Percentiles rank a stretch among this genome's conserved stretches.
phyloP scores from a whole-genome alignment of 345 rosid genomes.

The Salix caprea region DNA sequence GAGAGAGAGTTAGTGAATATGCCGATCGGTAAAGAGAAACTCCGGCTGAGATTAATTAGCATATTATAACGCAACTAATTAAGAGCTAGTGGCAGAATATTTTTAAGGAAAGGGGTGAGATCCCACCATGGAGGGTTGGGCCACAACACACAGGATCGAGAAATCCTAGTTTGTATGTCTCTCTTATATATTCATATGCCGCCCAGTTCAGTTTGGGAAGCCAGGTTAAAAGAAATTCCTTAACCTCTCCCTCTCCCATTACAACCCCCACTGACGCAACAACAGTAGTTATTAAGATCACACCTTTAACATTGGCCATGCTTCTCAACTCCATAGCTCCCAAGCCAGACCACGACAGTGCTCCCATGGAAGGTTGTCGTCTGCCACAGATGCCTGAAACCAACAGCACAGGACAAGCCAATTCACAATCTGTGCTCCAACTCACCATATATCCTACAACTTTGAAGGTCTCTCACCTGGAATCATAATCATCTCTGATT shows the following conservation, averaged over 20 bases:
- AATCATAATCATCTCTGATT: not conserved
- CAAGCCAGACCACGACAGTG: constrained; percentile 45
- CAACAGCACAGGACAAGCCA: constrained; percentile 32
- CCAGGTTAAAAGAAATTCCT: constrained; percentile 32
- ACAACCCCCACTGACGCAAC: constrained; percentile 5
- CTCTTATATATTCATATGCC: constrained; percentile 52
- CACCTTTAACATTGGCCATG: constrained; percentile 29
- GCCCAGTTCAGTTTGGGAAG: constrained; percentile 48
- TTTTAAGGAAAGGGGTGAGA: constrained; percentile 30
- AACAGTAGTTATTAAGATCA: constrained; percentile 6
- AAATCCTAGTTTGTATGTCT: constrained; percentile 18
- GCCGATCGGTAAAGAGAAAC: constrained; percentile 1
- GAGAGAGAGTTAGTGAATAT: constrained; percentile 1
- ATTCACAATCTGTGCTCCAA: constrained; percentile 45
- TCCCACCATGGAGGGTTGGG: constrained; percentile 32
- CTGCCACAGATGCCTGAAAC: constrained; percentile 41
- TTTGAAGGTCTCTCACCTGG: constrained; percentile 57
- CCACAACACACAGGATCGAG: constrained; percentile 13
- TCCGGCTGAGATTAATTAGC: constrained; percentile 16
- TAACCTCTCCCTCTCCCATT: constrained; percentile 26
- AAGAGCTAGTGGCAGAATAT: constrained; percentile 32
- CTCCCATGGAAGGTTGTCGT: constrained; percentile 32
- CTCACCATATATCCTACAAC: constrained; percentile 52
- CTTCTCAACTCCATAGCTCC: constrained; percentile 47
- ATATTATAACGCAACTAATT: constrained; percentile 16